phyloP scores from a whole-genome alignment of 2,329 filamentous ascomycete species.

The Curvularia lunata region DNA sequence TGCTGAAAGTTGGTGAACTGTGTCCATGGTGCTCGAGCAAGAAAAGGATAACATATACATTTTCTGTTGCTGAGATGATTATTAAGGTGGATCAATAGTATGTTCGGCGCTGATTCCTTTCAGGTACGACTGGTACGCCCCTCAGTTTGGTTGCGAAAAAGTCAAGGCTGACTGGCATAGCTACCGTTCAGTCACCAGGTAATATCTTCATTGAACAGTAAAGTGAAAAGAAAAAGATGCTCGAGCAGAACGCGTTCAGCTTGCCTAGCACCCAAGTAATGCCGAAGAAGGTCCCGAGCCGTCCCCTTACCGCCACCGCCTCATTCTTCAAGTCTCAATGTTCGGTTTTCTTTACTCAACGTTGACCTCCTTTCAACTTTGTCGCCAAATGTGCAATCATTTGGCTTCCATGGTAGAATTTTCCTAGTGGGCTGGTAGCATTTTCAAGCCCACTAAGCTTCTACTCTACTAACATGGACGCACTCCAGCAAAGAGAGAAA shows the following conservation, averaged over 20 bases:
- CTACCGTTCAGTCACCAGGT: not conserved
- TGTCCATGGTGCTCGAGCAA: not conserved
- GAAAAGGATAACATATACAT: not conserved
- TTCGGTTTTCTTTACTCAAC: not conserved
- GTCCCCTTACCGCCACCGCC: conserved; percentile 8
- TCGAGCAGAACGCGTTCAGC: conserved; percentile 4
- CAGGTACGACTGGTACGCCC: not conserved
- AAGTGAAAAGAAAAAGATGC: not conserved
- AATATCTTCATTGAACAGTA: not conserved
- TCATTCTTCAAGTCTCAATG: not conserved
- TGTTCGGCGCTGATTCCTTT: not conserved
- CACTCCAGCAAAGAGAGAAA: not conserved
- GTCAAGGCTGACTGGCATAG: not conserved
- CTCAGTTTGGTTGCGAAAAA: too few species aligned
- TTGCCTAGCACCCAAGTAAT: not conserved
- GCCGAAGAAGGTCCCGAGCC: conserved; percentile 8
- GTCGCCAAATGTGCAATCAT: not conserved
- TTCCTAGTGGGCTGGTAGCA: not conserved
- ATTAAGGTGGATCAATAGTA: not conserved
- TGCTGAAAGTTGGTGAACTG: not conserved
- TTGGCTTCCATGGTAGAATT: not conserved
- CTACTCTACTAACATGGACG: not conserved
- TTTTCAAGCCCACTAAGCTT: not conserved
- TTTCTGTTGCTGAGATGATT: not conserved
- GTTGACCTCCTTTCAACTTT: not conserved